A percentile compares a stretch with the other conserved stretches of the same genome.
These are phyloP conservation scores for Tubosaeta brunneosetosa DNA, from an alignment of 768 basidiomycete species.

Conservation along the genomic window DNA sequence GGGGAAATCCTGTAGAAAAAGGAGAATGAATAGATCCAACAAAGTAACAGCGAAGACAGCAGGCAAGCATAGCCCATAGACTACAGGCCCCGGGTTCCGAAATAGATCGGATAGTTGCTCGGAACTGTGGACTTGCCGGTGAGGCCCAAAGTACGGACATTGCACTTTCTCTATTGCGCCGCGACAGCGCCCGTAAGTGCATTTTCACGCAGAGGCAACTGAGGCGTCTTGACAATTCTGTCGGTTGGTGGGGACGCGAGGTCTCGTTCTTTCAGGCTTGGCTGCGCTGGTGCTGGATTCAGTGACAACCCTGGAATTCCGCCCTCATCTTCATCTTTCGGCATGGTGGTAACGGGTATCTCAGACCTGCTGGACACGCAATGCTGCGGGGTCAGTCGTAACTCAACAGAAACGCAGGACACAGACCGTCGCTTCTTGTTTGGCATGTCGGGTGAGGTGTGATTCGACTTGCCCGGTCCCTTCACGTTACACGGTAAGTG, in stretches of 20 bases:
- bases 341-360: constrained; percentile 18
- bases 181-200: constrained; percentile 42
- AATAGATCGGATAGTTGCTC: neutral
- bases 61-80: constrained; percentile 4
- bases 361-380: constrained; percentile 41
- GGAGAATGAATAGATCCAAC: constrained; percentile 32
- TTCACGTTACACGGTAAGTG: constrained; percentile 38
- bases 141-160: neutral
- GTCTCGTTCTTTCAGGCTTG: constrained; percentile 37
- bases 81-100: constrained; percentile 3
- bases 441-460: constrained; percentile 66
- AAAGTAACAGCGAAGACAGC: constrained; percentile 14
- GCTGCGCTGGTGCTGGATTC: constrained; percentile 28
- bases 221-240: constrained; percentile 51
- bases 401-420: constrained; percentile 15
- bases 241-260: constrained; percentile 37
- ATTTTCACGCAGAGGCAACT: constrained; percentile 59
- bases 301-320: constrained; percentile 33
- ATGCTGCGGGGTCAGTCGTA: constrained; percentile 28
- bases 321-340: constrained; percentile 38
- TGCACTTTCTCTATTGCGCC: constrained; percentile 24
- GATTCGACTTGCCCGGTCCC: constrained; percentile 57
- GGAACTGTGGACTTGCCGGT: neutral
- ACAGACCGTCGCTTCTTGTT: constrained; percentile 80
- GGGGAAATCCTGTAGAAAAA: constrained; percentile 28